Conservation (phyloP, 805 yeast species). For the Yarrowia sp. region DNA sequence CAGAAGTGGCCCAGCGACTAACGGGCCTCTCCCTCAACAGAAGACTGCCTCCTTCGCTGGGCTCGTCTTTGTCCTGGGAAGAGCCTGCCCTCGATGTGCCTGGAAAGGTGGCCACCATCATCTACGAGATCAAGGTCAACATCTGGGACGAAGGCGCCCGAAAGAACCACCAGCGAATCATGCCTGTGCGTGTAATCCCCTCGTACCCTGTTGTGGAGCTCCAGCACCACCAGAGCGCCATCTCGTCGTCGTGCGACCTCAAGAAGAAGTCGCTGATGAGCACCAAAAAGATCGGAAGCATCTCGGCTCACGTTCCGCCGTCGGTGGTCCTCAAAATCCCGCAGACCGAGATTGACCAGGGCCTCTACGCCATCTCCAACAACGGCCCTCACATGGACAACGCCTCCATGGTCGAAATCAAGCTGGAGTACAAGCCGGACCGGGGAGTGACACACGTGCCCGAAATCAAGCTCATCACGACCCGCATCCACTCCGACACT, state of each 20-base stretch:
- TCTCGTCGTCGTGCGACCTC: slow-evolving; percentile 15
- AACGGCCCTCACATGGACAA: slow-evolving; percentile 12
- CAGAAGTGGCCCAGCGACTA: slow-evolving; percentile 21
- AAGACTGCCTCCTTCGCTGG: slow-evolving; percentile 24
- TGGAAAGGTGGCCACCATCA: slow-evolving; percentile 21
- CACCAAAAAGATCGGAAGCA: background rate
- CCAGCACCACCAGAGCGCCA: slow-evolving; percentile 17
- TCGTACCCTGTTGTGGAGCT: slow-evolving; percentile 23
- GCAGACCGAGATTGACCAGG: slow-evolving; percentile 69
- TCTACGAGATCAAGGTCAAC: slow-evolving; percentile 20
- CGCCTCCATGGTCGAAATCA: slow-evolving; percentile 13
- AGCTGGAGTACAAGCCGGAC: slow-evolving; percentile 18
- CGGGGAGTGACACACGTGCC: slow-evolving; percentile 3
- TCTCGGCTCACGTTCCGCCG: slow-evolving; percentile 16
- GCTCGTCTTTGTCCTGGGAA: slow-evolving; percentile 22
- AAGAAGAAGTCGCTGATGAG: slow-evolving; percentile 3
- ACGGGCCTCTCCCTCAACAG: slow-evolving; percentile 24
- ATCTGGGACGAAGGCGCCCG: background rate
- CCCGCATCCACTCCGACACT: slow-evolving; percentile 22
- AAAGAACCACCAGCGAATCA: slow-evolving; percentile 14
- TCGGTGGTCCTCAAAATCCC: slow-evolving; percentile 26
- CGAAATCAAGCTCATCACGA: slow-evolving; percentile 2
- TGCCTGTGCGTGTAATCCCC: slow-evolving; percentile 22
- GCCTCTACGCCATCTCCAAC: slow-evolving; percentile 63
- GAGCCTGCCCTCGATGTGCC: slow-evolving; percentile 19